Evolutionary conservation across 2,329 filamentous ascomycete species (phyloP).

Genomic region (Macrophomina phaseolina): DNA sequence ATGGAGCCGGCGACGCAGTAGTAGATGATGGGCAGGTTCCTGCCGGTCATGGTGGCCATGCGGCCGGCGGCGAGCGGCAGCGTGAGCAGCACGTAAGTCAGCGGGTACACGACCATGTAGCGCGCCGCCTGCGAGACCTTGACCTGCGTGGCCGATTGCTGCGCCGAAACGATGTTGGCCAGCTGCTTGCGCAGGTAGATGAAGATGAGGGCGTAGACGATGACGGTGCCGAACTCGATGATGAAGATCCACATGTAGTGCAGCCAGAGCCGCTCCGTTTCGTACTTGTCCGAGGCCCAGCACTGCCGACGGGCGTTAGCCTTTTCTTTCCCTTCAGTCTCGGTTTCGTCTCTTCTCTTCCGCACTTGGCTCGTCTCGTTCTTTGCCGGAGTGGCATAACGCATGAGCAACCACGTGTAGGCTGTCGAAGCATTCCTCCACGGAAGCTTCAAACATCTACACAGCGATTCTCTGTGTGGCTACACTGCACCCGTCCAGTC

Average conservation of each 20-base stretch:
- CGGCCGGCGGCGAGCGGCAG: conserved; percentile 63
- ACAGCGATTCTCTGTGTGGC: too few relatives aligned
- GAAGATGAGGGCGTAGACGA: conserved; percentile 29
- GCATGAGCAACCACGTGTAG: too few relatives aligned
- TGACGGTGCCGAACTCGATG: conserved; percentile 52
- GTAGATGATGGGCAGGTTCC: conserved; percentile 57
- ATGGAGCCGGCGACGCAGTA: conserved; percentile 66
- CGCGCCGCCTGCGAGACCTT: conserved; percentile 51
- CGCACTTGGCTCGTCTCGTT: too few relatives aligned
- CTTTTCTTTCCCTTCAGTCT: neutral
- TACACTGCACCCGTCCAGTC: too few relatives aligned
- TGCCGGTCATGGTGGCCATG: conserved; percentile 46
- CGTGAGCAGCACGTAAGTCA: conserved; percentile 71
- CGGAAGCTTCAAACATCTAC: too few relatives aligned
- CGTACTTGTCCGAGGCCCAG: conserved; percentile 54
- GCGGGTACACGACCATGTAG: conserved; percentile 69
- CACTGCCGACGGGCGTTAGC: conserved; percentile 46
- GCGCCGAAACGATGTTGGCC: conserved; percentile 42
- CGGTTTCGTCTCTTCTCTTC: neutral
- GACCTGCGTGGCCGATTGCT: conserved; percentile 32
- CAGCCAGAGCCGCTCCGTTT: conserved; percentile 55
- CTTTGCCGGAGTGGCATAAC: too few relatives aligned
- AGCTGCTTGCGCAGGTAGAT: conserved; percentile 41
- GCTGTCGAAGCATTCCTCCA: too few relatives aligned
- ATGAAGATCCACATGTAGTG: conserved; percentile 63